These are phyloP conservation scores for Parathielavia hyrcaniae DNA, from an alignment of 495 filamentous ascomycete species.

Conservation along the genomic window DNA sequence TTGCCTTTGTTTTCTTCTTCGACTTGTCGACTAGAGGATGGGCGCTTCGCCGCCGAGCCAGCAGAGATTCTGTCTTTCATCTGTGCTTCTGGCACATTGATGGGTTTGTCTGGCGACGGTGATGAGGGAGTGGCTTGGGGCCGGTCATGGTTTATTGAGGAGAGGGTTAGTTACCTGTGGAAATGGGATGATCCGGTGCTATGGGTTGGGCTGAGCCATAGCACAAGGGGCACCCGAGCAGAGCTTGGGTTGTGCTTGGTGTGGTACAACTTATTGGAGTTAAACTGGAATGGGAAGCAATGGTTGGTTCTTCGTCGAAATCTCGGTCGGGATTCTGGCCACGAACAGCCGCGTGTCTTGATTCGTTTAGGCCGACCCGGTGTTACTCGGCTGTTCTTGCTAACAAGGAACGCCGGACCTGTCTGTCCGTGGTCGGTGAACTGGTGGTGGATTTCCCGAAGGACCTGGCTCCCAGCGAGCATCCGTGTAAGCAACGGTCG, in stretches of 20 bases:
- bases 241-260: constrained; percentile 3
- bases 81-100: no score
- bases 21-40: background rate
- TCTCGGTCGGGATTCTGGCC: background rate
- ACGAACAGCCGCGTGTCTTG: no score
- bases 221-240: background rate
- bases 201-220: no score
- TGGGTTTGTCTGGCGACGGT: no score
- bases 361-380: no score
- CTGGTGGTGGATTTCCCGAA: background rate
- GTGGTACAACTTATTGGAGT: background rate
- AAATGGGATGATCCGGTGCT: background rate
- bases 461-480: background rate
- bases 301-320: constrained; percentile 5
- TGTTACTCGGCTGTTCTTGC: background rate
- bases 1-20: background rate
- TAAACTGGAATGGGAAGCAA: background rate
- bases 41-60: background rate
- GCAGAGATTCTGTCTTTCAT: background rate
- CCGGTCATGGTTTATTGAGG: background rate
- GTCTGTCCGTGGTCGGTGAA: background rate
- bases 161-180: background rate
- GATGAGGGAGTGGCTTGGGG: background rate
- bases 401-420: no score
- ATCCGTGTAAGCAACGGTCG: background rate